Percentiles rank a stretch among this genome's conserved stretches.
Evolutionary conservation across 2,329 filamentous ascomycete species (phyloP).

Genomic region (Colletotrichum graminicola): DNA sequence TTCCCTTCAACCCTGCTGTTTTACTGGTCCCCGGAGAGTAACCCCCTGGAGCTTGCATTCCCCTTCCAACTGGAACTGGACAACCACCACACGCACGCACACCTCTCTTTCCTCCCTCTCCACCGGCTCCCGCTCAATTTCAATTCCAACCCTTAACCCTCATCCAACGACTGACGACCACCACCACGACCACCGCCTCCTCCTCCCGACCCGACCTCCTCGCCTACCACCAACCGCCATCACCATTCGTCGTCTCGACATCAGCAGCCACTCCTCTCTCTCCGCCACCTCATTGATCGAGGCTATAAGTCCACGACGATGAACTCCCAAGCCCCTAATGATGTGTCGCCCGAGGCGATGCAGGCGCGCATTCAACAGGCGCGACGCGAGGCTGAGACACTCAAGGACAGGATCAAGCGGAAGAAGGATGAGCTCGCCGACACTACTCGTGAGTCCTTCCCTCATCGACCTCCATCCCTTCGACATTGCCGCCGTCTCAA

Average conservation of each 20-base stretch:
- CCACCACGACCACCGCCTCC: slow-evolving; percentile 30
- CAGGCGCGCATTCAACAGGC: slow-evolving; percentile 94
- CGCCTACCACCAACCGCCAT: slow-evolving; percentile 31
- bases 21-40: slow-evolving; percentile 42
- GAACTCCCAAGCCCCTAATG: slow-evolving; percentile 70
- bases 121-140: slow-evolving; percentile 40
- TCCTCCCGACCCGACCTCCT: slow-evolving; percentile 39
- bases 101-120: slow-evolving; percentile 43
- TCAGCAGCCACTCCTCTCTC: slow-evolving; percentile 26
- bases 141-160: slow-evolving; percentile 40
- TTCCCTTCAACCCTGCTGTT: slow-evolving; percentile 42
- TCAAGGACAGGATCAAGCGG: slow-evolving; percentile 99
- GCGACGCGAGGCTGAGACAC: slow-evolving; percentile 94
- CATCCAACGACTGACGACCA: slow-evolving; percentile 41
- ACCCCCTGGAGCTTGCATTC: slow-evolving; percentile 45
- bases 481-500: slow-evolving; percentile 30
- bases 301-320: slow-evolving; percentile 53
- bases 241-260: slow-evolving; percentile 19
- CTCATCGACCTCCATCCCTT: slow-evolving; percentile 29
- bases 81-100: slow-evolving; percentile 35
- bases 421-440: slow-evolving; percentile 99
- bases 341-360: slow-evolving; percentile 81
- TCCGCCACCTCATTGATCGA: slow-evolving; percentile 36
- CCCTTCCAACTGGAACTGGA: slow-evolving; percentile 42
- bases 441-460: slow-evolving; percentile 84